These are phyloP conservation scores for Malassezia psittaci DNA, from an alignment of 1,284 basidiomycete genomes.

Conservation along the genomic window DNA sequence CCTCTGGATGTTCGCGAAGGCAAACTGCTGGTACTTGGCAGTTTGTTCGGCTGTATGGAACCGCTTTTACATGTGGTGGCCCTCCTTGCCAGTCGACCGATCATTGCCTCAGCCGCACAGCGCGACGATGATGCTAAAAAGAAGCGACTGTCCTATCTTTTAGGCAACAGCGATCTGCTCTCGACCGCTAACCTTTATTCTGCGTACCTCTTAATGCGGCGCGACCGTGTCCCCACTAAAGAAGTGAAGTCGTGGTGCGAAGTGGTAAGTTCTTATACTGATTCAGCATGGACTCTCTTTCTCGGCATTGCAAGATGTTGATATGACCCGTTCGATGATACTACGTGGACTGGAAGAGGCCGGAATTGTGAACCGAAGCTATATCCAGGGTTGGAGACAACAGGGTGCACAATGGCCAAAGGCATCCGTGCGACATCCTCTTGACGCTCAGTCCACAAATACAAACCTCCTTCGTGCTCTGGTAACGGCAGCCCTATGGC, in stretches of 20 bases:
- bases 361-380: constrained; percentile 57
- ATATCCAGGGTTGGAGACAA: constrained; percentile 12
- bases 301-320: constrained; percentile 68
- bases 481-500: constrained; percentile 47
- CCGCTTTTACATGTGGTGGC: constrained; percentile 51
- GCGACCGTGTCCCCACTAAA: constrained; percentile 53
- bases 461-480: constrained; percentile 29
- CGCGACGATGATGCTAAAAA: constrained; percentile 60
- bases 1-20: constrained; percentile 80
- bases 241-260: constrained; percentile 63
- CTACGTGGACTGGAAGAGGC: constrained; percentile 62
- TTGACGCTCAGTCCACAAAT: constrained; percentile 27
- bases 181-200: constrained; percentile 71
- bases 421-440: constrained; percentile 44
- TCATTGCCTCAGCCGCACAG: not conserved
- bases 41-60: constrained; percentile 40
- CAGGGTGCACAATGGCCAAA: constrained; percentile 19
- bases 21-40: constrained; percentile 56
- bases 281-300: constrained; percentile 59
- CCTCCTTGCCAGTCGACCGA: constrained; percentile 63
- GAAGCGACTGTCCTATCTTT: constrained; percentile 50
- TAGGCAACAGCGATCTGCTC: constrained; percentile 71
- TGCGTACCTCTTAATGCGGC: constrained; percentile 56
- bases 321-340: constrained; percentile 68
- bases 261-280: constrained; percentile 53